Percentiles rank a stretch among this genome's conserved stretches.
phyloP scores from a whole-genome alignment of 208 protist genomes.

The Entamoeba moshkovskii region DNA sequence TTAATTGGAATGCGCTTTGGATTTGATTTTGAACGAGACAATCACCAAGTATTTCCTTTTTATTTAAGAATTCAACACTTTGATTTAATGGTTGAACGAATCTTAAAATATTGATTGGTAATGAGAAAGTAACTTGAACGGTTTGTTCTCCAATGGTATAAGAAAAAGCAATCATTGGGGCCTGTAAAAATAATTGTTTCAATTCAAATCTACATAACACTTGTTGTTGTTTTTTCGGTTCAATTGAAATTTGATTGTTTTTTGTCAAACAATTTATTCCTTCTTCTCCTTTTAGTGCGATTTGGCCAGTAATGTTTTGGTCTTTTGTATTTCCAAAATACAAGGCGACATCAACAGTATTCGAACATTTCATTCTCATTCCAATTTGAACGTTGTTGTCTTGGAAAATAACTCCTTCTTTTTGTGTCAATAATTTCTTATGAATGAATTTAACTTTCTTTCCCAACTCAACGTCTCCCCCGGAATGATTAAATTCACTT shows the following conservation, averaged over 20 bases:
- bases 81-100: background rate
- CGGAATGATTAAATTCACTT: background rate
- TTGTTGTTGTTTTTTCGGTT: background rate
- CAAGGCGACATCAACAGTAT: background rate
- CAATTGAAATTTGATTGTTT: background rate
- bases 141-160: background rate
- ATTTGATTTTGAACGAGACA: background rate
- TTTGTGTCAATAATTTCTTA: background rate
- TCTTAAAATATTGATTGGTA: background rate
- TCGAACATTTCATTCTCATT: background rate
- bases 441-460: background rate
- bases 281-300: background rate
- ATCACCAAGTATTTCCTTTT: background rate
- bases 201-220: background rate
- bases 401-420: constrained; percentile 9
- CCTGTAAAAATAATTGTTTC: background rate
- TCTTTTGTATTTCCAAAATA: background rate
- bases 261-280: background rate
- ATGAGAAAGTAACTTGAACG: background rate
- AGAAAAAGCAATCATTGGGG: background rate
- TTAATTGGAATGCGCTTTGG: background rate
- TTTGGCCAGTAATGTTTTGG: background rate
- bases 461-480: background rate
- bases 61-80: background rate
- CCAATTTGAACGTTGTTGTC: constrained; percentile 1